Percentiles rank a stretch among this genome's conserved stretches.
These are phyloP conservation scores for Lodderomyces metapsilosis DNA, from an alignment of 1,139 yeast genomes.

Conservation along the genomic window DNA sequence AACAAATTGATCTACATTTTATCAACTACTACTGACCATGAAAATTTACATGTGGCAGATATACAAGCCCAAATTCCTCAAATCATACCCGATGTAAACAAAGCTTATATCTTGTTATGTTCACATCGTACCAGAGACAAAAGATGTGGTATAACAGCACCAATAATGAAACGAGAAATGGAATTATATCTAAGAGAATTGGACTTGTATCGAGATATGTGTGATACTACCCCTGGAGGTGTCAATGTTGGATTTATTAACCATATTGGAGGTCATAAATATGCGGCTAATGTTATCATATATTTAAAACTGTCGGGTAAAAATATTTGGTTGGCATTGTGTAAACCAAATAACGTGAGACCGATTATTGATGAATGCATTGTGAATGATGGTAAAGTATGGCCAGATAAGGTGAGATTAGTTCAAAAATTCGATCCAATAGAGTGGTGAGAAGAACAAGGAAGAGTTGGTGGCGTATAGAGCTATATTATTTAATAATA, in stretches of 20 bases:
- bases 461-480: too few relatives aligned
- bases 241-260: slow-evolving; percentile 67
- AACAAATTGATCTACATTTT: slow-evolving; percentile 23
- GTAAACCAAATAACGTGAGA: slow-evolving; percentile 71
- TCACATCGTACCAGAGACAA: slow-evolving; percentile 91
- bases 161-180: slow-evolving; percentile 80
- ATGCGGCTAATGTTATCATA: slow-evolving; percentile 81
- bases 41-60: slow-evolving; percentile 3
- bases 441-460: too few relatives aligned
- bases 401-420: slow-evolving; percentile 68
- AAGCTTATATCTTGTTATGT: slow-evolving; percentile 71
- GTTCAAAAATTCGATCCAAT: slow-evolving; percentile 54
- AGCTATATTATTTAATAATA: slow-evolving; percentile 1
- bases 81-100: slow-evolving; percentile 31
- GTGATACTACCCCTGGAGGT: slow-evolving; percentile 74
- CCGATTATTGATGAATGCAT: slow-evolving; percentile 77
- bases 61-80: slow-evolving; percentile 9
- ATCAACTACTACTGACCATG: neutral
- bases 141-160: slow-evolving; percentile 92
- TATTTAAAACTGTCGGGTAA: slow-evolving; percentile 67
- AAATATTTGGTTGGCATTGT: slow-evolving; percentile 84
- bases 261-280: slow-evolving; percentile 96
- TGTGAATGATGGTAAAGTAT: slow-evolving; percentile 60
- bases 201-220: slow-evolving; percentile 69
- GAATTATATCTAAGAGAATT: slow-evolving; percentile 69